Evolutionary conservation across 2,329 filamentous ascomycete genomes (phyloP), one percentile per base, ranked within the genome.

Genomic region (Polytolypa hystricis): DNA sequence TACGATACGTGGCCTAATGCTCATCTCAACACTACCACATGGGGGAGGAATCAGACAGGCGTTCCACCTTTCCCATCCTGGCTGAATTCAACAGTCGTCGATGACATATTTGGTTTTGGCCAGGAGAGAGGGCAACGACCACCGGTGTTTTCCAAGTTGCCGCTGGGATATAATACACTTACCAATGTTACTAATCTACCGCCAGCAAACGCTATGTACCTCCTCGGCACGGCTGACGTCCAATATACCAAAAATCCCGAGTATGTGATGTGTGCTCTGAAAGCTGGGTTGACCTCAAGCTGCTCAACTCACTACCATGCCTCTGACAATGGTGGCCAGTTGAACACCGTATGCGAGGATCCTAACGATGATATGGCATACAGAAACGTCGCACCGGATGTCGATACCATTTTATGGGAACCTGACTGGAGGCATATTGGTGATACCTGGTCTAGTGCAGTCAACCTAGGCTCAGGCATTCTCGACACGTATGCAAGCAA

Each of bases 91-190:
- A 82, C 76, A 0, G 68, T 62, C 0, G 73, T 84, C 0, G 81
- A 87, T 47, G 70, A 81, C 2, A 60, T 86, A 1, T 89, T 89
- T 47, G 64, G 65, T 7, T 86, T 81, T 74, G 76, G 76, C 0
- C 48, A 64, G 1, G 55, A 66, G 20, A 66, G 74, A 35, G 42
- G 52, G 1, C 64, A 76, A 26, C 57, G 61, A 0, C 70, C 72
- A 5, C 77, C 70, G 0, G 64, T 71, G 4, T 79, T 74, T 44
- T 56, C 67, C 2, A 70, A 59, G 33, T 54, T 65, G 17, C 83
- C 83, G 0, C 54, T 60, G 1, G 57, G 70, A 4, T 81, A 70
- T 57, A 87, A 89, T 52, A 81, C 81, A 0, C 55, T 84, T 4
- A 59, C 70, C 28, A 81, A 82, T 48, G 60, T 60, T 6, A 38